These are phyloP conservation scores for Penicillium aurantiogriseum DNA, from an alignment of 2,329 filamentous ascomycete species.

Conservation along the genomic window DNA sequence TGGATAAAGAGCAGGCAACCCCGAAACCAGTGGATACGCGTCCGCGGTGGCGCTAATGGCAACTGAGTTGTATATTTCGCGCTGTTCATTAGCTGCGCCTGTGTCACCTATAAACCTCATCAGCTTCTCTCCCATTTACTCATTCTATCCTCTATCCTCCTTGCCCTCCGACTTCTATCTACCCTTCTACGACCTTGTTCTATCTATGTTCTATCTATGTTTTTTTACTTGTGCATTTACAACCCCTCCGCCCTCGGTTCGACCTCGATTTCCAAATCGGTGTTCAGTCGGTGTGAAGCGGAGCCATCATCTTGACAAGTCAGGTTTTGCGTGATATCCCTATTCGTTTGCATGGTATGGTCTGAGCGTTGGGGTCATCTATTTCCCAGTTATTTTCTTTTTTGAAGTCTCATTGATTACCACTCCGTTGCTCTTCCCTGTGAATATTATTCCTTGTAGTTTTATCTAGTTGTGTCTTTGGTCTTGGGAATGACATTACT, in stretches of 20 bases:
- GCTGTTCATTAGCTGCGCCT: neutral
- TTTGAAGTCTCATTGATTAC: conserved; percentile 7
- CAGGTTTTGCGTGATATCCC: conserved; percentile 30
- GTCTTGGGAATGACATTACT: conserved; percentile 1
- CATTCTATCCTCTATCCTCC: neutral
- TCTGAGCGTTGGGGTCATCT: conserved; percentile 21
- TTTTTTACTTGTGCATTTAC: conserved; percentile 15
- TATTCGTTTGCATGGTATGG: conserved; percentile 25
- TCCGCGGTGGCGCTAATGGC: conserved; percentile 38
- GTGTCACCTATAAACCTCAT: neutral
- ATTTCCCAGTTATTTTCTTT: conserved; percentile 5
- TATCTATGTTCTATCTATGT: conserved; percentile 8
- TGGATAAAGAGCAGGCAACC: conserved; percentile 29
- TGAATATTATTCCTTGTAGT: conserved; percentile 23
- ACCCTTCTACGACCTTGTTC: conserved; percentile 13
- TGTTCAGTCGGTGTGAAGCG: neutral
- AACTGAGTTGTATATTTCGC: neutral
- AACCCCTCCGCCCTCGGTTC: neutral
- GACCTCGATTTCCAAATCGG: neutral
- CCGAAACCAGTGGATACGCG: conserved; percentile 31
- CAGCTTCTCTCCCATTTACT: neutral
- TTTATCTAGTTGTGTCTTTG: conserved; percentile 10
- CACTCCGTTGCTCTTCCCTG: conserved; percentile 15
- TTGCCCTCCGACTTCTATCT: neutral
- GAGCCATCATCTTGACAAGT: conserved; percentile 20